These are phyloP conservation scores for Cryptomeria japonica DNA, from an alignment of 75 land plant genomes.

Conservation along the genomic window DNA sequence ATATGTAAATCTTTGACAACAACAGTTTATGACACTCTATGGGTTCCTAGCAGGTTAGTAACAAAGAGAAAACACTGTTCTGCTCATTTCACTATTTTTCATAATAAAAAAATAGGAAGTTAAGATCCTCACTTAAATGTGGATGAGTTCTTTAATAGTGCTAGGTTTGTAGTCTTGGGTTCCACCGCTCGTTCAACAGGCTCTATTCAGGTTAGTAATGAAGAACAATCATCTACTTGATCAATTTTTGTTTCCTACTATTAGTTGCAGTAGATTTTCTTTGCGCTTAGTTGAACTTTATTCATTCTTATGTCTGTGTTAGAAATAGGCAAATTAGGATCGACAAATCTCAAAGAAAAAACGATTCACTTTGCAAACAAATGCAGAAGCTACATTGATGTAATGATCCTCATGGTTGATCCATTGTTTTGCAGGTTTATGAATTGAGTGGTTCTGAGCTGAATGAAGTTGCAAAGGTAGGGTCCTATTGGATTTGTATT, in stretches of 20 bases:
- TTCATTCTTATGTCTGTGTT: not conserved
- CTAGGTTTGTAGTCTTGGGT: constrained; percentile 38
- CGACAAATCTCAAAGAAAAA: not conserved
- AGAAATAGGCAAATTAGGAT: not conserved
- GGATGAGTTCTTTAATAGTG: constrained; percentile 25
- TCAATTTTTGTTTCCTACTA: not conserved
- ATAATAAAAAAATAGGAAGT: not conserved
- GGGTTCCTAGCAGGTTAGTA: constrained; percentile 36
- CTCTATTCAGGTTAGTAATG: constrained; percentile 17
- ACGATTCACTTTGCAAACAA: not conserved
- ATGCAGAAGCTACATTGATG: not conserved
- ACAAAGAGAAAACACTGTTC: not conserved
- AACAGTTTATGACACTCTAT: constrained; percentile 38
- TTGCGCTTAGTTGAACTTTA: not conserved
- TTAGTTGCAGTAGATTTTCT: not conserved
- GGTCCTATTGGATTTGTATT: not conserved
- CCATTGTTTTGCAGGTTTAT: constrained; percentile 26
- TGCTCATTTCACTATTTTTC: not conserved
- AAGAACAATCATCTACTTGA: not conserved
- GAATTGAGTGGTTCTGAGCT: constrained; percentile 37
- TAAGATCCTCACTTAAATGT: not conserved
- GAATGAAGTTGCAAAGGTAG: constrained; percentile 33
- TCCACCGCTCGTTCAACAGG: constrained; percentile 33
- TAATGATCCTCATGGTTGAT: not conserved
- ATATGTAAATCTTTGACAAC: constrained; percentile 27